Base-by-base conservation (phyloP, 139 green algal genomes). In the Ettlia oleoabundans region DNA sequence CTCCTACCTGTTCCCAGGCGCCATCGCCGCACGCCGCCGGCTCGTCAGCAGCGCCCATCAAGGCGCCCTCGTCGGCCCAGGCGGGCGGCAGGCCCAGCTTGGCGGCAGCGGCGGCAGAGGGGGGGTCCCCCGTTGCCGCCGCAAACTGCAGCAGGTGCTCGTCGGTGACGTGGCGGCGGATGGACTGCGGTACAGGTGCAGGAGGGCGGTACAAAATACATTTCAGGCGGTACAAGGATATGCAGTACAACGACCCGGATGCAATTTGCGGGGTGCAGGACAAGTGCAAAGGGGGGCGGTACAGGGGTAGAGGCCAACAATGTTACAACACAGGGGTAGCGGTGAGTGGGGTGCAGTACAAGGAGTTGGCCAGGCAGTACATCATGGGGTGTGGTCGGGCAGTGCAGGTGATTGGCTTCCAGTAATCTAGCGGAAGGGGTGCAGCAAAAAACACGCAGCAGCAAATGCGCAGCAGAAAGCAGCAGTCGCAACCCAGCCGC, bases 141-240 rank as follows among this genome's bases (percentile, higher is more conserved):
- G 90, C 90, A 80, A 95, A 89, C 81, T 94, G 89, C 32, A 95
- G 74, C 41, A 95, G 86, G 75, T 93, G 89, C 68, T 85, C 85
- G 64, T 91, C 87, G 4, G 80, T 93, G 2, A 94, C 65, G 4
- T 78, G 77, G 40, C 71, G 38, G 35, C 82, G 61, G 18, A 89
- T 79, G 13, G 70, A 62, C 63, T 64, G 73, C 30, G 32, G 52
- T 58, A 58, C 55, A 3, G 1, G 1, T 58, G 40, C 21, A 40
- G 40, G 40, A 8, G 6, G 68, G 24, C 2, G 24, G 40, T 3
- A 37, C 18, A 61, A n/a, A n/a, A n/a, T n/a, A n/a, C n/a, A n/a
- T n/a, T n/a, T n/a, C n/a, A n/a, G n/a, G n/a, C n/a, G n/a, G n/a
- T n/a, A n/a, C n/a, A n/a, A n/a, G 65, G 65, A 15, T 33, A 19